phyloP scores from a whole-genome alignment of 163 green algal species.

The Volvox carteri region DNA sequence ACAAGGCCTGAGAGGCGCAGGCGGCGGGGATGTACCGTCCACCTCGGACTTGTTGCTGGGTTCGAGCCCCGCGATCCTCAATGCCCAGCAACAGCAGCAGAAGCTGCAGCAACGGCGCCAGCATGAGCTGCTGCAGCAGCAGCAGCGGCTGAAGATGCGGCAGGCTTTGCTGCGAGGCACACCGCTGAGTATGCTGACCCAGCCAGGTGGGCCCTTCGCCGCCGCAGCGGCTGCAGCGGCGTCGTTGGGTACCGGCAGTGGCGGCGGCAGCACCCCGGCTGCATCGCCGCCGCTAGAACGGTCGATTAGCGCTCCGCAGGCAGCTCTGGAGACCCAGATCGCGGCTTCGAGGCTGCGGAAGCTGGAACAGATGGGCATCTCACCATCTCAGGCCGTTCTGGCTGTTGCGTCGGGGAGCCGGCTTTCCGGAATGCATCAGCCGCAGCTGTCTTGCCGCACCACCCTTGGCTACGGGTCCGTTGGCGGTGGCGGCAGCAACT shows the following conservation, averaged over 20 bases:
- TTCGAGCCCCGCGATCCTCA: conserved; percentile 21
- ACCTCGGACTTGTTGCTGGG: background rate
- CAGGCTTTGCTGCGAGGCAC: conserved; percentile 17
- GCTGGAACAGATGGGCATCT: conserved; percentile 44
- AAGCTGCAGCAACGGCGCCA: background rate
- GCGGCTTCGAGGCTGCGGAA: background rate
- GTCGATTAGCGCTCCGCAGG: conserved; percentile 17
- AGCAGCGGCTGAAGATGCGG: conserved; percentile 1
- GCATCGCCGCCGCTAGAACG: background rate
- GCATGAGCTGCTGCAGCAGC: conserved; percentile 23
- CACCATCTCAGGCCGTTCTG: conserved; percentile 26
- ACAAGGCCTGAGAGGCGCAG: background rate
- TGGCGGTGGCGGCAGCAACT: background rate
- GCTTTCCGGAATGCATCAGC: background rate
- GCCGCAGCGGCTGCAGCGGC: background rate
- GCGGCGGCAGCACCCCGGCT: background rate
- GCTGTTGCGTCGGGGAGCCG: background rate
- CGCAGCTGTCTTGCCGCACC: conserved; percentile 22
- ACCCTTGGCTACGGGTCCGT: background rate
- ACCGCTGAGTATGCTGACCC: background rate
- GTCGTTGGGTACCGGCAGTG: no score
- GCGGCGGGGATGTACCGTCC: no score
- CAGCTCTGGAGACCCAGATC: conserved; percentile 8
- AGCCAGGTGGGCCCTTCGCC: background rate
- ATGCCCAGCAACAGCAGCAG: background rate